Evolutionary conservation across 2,329 filamentous ascomycete species (phyloP).

Genomic region (Fusarium sterilihyphosum): DNA sequence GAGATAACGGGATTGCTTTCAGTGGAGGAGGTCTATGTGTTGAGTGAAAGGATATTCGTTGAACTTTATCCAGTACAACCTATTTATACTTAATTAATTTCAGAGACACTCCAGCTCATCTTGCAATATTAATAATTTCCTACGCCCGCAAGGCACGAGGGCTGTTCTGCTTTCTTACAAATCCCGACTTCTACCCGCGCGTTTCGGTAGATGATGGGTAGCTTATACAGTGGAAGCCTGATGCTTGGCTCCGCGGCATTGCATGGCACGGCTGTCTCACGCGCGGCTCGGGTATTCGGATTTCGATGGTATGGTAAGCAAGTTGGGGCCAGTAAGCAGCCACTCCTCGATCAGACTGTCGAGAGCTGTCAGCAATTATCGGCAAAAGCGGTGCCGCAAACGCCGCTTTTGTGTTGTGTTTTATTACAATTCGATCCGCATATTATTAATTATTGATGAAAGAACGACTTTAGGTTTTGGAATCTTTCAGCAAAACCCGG

Average conservation of each 20-base stretch:
- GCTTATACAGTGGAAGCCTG: no score
- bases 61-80: no score
- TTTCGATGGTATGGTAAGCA: not conserved
- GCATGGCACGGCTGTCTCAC: not conserved
- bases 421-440: fast-evolving
- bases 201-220: not conserved
- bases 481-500: fast-evolving
- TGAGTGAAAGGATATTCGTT: not conserved
- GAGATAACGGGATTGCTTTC: not conserved
- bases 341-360: not conserved
- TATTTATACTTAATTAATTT: not conserved
- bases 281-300: not conserved
- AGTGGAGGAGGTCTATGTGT: not conserved
- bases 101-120: fast-evolving
- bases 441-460: not conserved
- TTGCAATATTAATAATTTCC: not conserved
- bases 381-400: not conserved
- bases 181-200: not conserved
- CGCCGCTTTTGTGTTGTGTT: not conserved
- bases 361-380: not conserved
- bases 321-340: not conserved
- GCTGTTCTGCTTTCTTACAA: not conserved
- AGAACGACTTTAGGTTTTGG: not conserved
- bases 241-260: not conserved
- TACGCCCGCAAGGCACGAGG: not conserved